phyloP scores from a whole-genome alignment of 2,329 filamentous ascomycete genomes.

The Hypoxylon sp. region DNA sequence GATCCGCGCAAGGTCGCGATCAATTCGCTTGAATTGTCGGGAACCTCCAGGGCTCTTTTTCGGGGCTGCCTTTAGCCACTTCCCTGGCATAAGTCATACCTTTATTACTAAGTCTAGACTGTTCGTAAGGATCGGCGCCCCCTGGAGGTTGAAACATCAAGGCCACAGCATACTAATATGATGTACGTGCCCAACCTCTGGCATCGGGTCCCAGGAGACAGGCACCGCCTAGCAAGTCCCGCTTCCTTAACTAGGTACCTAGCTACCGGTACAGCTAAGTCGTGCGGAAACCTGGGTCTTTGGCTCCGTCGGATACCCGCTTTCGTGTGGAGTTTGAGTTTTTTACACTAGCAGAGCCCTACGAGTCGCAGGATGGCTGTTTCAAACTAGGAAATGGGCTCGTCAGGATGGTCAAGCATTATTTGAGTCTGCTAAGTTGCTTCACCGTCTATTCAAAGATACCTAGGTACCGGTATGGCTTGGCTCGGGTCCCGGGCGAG shows the following conservation, averaged over 20 bases:
- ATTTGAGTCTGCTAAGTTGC: constrained; percentile 19
- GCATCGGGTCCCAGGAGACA: constrained; percentile 36
- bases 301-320: constrained; percentile 38
- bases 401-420: constrained; percentile 22
- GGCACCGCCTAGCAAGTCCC: constrained; percentile 33
- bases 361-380: constrained; percentile 31
- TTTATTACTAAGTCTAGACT: constrained; percentile 27
- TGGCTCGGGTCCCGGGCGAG: constrained; percentile 5
- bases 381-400: constrained; percentile 32
- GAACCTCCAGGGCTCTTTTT: background rate
- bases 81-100: constrained; percentile 30
- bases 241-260: constrained; percentile 32
- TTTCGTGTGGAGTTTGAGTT: constrained; percentile 36
- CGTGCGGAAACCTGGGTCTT: constrained; percentile 29
- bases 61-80: constrained; percentile 12
- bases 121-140: constrained; percentile 33
- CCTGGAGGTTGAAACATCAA: constrained; percentile 36
- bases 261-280: constrained; percentile 31
- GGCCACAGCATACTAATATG: constrained; percentile 36
- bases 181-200: constrained; percentile 40
- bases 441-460: constrained; percentile 1
- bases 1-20: constrained; percentile 21
- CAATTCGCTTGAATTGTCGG: constrained; percentile 20
- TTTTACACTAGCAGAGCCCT: constrained; percentile 34
- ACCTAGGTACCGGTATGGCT: too few species aligned